Percentiles rank a stretch among this genome's conserved stretches.
Evolutionary conservation across 2,329 filamentous ascomycete species (phyloP).

Genomic region (Parastagonospora avenae): DNA sequence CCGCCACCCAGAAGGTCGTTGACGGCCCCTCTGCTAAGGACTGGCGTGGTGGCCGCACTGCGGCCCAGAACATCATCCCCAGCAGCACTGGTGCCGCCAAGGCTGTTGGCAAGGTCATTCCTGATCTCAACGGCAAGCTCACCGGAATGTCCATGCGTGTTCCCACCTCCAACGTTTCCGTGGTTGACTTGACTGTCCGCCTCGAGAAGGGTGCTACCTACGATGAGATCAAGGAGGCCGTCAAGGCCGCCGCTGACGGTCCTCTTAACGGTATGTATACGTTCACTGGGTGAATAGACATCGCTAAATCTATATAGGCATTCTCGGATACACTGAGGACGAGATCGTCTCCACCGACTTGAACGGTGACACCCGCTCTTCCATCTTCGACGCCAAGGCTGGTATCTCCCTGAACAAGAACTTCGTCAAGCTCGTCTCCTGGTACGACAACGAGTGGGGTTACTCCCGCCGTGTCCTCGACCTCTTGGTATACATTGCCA

Average conservation of each 20-base stretch:
- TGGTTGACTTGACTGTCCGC: slow-evolving; percentile 95
- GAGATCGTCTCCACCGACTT: slow-evolving; percentile 93
- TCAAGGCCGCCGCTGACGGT: slow-evolving; percentile 84
- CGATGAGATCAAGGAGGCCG: slow-evolving; percentile 88
- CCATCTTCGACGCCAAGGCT: slow-evolving; percentile 99
- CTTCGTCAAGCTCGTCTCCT: slow-evolving; percentile 98
- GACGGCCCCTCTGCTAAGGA: slow-evolving; percentile 98
- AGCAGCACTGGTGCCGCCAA: slow-evolving; percentile 99
- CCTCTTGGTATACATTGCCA: slow-evolving; percentile 54
- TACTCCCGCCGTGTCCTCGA: slow-evolving; percentile 82
- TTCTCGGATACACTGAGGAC: slow-evolving; percentile 95
- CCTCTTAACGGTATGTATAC: slow-evolving; percentile 77
- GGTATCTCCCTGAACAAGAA: slow-evolving; percentile 98
- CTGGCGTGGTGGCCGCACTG: slow-evolving; percentile 98
- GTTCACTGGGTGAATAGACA: background rate
- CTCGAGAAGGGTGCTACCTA: slow-evolving; percentile 88
- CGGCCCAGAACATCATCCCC: slow-evolving; percentile 99
- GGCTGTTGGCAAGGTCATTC: slow-evolving; percentile 99
- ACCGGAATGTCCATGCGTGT: slow-evolving; percentile 99
- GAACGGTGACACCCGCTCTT: slow-evolving; percentile 90
- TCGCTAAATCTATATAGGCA: slow-evolving; percentile 60
- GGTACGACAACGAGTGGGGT: slow-evolving; percentile 99
- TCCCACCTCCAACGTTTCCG: slow-evolving; percentile 97
- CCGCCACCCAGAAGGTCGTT: slow-evolving; percentile 99
- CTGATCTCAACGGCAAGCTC: slow-evolving; percentile 96